These are phyloP conservation scores for Candida vaughaniae DNA, from an alignment of 805 yeast genomes.

Conservation along the genomic window DNA sequence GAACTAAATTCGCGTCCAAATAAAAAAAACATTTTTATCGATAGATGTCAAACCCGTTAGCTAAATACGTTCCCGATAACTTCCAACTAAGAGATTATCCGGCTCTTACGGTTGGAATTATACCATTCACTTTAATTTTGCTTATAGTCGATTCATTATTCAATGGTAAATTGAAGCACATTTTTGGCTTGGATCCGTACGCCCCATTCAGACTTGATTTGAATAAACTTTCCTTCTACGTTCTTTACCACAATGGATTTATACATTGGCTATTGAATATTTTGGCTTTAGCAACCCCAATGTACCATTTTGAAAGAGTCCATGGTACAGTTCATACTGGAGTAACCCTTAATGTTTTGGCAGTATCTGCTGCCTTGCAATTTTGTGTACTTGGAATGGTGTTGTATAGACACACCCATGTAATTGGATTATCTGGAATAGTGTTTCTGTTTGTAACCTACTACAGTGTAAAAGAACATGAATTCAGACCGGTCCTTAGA, in stretches of 20 bases:
- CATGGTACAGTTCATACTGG: conserved; percentile 90
- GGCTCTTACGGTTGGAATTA: conserved; percentile 62
- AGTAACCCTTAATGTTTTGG: conserved; percentile 67
- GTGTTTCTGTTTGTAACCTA: conserved; percentile 65
- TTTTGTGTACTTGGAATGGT: conserved; percentile 52
- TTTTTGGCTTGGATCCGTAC: conserved; percentile 53
- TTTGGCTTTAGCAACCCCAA: conserved; percentile 54
- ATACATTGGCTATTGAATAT: conserved; percentile 63
- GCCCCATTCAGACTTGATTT: conserved; percentile 49
- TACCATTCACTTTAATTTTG: conserved; percentile 52
- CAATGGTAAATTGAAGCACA: conserved; percentile 26
- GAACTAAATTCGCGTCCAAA: too few species aligned
- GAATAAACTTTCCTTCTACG: conserved; percentile 65
- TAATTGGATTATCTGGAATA: conserved; percentile 74
- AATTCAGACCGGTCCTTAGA: conserved; percentile 38
- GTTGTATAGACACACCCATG: conserved; percentile 52
- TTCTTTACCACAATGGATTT: conserved; percentile 62
- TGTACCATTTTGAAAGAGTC: conserved; percentile 62
- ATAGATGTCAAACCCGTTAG: background rate
- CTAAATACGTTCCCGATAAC: background rate
- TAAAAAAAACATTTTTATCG: too few species aligned
- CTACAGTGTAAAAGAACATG: conserved; percentile 49
- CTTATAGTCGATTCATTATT: conserved; percentile 32
- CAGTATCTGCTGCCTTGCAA: conserved; percentile 66
- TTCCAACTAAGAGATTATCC: conserved; percentile 30